Evolutionary conservation across 306 rosid genomes (phyloP), one percentile per base, ranked within the genome.

Genomic region (Fragaria iinumae): DNA sequence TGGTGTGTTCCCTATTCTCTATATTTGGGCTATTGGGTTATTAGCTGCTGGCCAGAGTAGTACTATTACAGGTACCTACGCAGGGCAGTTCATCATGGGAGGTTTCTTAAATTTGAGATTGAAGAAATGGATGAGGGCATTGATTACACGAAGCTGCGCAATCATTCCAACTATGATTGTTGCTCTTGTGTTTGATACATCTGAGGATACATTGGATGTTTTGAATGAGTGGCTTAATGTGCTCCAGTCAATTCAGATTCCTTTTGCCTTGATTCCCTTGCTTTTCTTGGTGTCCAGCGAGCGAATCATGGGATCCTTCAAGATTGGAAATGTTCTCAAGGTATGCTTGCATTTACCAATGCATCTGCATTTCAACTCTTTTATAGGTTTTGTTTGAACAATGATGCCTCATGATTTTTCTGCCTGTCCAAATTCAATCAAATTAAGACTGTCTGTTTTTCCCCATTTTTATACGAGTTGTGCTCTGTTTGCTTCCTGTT

Each of bases 21-120:
- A 96, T 77, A 91, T 96, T 71, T 96, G 99, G 99, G 98, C 84
- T 72, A 86, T 96, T 47, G 98, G 99, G 56, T 81, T 96, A 73
- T 85, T 96, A 77, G 99, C 99, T 18, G 98, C 99, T 1, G 99
- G 99, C 16, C 99, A 96, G 76, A 96, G 99, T 79, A 95, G 99
- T 82, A 96, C 99, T 53, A 92, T 96, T 59, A 96, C 99, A 11
- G 98, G 99, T 53, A 96, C 99, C 69, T 96, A 96, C 83, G 98
- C 99, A 11, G 99, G 99, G n/a, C 99, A 96, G 74, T 96, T 96
- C 77, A 96, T 96, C 79, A 96, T 96, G 99, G 97, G 97, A 20
- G 99, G 99, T 52, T 96, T 96, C 78, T 84, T 96, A 44, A 86
- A 92, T 82, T 80, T 96, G 76, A 89, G 81, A 90, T 69, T 96